phyloP scores from a whole-genome alignment of 257 asterid genomes.

The Craterostigma plantagineum region DNA sequence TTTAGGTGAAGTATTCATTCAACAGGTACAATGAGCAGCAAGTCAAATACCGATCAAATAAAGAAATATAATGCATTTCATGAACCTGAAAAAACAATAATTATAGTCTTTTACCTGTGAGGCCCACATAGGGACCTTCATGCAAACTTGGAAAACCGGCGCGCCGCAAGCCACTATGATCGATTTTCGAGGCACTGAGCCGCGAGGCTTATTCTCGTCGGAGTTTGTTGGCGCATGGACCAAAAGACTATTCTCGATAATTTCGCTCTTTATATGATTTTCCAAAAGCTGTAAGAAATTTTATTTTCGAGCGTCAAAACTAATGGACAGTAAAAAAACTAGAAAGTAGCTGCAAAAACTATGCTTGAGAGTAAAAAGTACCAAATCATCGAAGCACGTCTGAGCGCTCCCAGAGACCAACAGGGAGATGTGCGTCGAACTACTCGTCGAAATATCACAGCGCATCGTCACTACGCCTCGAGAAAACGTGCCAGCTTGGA shows the following conservation, averaged over 20 bases:
- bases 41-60: background rate
- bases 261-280: constrained; percentile 90
- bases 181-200: constrained; percentile 77
- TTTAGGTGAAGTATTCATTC: too few species aligned
- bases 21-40: too few species aligned
- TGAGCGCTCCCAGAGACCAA: constrained; percentile 96
- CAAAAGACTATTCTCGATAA: constrained; percentile 58
- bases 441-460: constrained; percentile 85
- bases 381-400: constrained; percentile 95
- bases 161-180: constrained; percentile 92
- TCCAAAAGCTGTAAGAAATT: constrained; percentile 44
- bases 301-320: background rate
- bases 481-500: constrained; percentile 84
- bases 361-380: constrained; percentile 8
- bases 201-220: constrained; percentile 36
- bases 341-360: background rate
- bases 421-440: constrained; percentile 87
- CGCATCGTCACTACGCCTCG: constrained; percentile 98
- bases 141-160: constrained; percentile 62
- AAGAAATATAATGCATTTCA: background rate
- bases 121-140: constrained; percentile 96
- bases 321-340: background rate
- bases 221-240: constrained; percentile 33
- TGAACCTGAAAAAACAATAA: background rate
- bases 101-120: constrained; percentile 42